Percentiles rank a stretch among this genome's conserved stretches.
phyloP scores from a whole-genome alignment of 495 filamentous ascomycete species.

The Tuber magnatum region DNA sequence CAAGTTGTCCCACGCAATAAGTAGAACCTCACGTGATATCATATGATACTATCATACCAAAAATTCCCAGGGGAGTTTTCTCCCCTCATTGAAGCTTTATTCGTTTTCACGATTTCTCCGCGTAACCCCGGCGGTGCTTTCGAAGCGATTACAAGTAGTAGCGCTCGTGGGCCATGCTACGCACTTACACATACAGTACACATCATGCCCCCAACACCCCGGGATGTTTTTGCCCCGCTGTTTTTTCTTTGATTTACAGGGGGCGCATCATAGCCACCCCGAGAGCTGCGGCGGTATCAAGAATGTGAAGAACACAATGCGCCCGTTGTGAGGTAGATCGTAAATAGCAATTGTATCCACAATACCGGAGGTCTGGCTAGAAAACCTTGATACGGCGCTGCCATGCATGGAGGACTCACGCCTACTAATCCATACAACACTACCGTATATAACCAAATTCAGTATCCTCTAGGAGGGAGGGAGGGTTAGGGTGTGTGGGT shows the following conservation, averaged over 20 bases:
- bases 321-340: not conserved
- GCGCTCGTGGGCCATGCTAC: not conserved
- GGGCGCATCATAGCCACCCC: no score
- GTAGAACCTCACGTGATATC: not conserved
- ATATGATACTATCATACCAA: not conserved
- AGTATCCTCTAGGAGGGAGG: not conserved
- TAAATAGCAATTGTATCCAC: not conserved
- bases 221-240: not conserved
- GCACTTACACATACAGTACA: no score
- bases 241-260: not conserved
- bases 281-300: not conserved
- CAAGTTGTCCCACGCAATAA: not conserved
- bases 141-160: not conserved
- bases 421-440: not conserved
- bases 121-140: not conserved
- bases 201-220: not conserved
- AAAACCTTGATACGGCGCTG: not conserved
- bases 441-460: not conserved
- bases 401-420: not conserved
- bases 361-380: not conserved
- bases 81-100: not conserved
- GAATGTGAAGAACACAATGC: not conserved
- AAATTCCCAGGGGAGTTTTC: not conserved
- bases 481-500: not conserved
- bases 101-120: not conserved